These are phyloP conservation scores for Fonsecaea nubica DNA, from an alignment of 2,329 filamentous ascomycete genomes.

Conservation along the genomic window DNA sequence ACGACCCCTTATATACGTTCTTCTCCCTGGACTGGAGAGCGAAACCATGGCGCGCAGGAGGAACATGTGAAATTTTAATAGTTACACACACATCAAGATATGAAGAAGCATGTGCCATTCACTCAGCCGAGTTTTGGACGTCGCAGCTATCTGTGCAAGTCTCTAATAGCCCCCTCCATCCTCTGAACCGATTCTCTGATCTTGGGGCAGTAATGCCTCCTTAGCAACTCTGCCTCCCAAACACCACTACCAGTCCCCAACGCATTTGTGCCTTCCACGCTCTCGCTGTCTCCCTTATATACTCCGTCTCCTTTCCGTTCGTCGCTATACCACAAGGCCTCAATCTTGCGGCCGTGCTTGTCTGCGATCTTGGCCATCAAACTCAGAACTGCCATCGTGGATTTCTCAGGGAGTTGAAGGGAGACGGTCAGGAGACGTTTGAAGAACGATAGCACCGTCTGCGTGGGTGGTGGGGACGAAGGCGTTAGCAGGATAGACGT, in stretches of 20 bases:
- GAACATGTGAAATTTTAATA: not conserved
- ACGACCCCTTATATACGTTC: not conserved
- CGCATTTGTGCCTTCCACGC: constrained; percentile 85
- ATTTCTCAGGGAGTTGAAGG: constrained; percentile 90
- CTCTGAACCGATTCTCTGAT: constrained; percentile 76
- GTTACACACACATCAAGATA: not conserved
- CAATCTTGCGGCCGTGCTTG: constrained; percentile 81
- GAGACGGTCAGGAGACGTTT: constrained; percentile 86
- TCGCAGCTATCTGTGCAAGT: constrained; percentile 34
- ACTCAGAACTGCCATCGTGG: constrained; percentile 77
- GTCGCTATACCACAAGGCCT: constrained; percentile 90
- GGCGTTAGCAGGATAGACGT: constrained; percentile 78
- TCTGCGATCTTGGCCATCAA: constrained; percentile 79
- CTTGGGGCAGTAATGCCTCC: constrained; percentile 83
- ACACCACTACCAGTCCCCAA: constrained; percentile 75
- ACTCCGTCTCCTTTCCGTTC: constrained; percentile 89
- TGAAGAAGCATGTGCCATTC: not conserved
- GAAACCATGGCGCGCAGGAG: not conserved
- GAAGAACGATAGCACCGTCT: constrained; percentile 86
- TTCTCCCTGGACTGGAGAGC: not conserved
- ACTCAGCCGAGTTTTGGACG: not conserved
- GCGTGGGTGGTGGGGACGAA: constrained; percentile 73
- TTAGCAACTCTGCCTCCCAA: constrained; percentile 90
- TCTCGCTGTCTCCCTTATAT: constrained; percentile 74
- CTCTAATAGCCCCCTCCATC: constrained; percentile 69